Base-by-base conservation (phyloP, 371 early-diverging fungal species). In the Smittium mucronatum region DNA sequence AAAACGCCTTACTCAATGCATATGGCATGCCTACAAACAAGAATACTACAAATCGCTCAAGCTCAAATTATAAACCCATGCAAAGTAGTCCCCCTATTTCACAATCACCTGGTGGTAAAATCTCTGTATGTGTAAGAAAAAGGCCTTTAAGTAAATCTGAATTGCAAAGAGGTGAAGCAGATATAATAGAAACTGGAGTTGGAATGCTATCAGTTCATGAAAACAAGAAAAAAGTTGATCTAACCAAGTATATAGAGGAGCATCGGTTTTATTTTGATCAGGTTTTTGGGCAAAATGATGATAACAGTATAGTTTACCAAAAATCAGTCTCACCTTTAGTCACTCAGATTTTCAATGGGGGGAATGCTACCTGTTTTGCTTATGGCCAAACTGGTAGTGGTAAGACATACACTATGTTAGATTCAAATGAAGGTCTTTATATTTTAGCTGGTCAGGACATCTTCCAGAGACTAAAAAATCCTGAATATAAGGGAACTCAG, bases 311-410 rank as follows among this genome's bases (percentile, higher is more conserved):
- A 78, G 89, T 99, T 2, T 99, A 98, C 79, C 78, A 84, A 60
- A 82, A 91, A 57, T 94, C 95, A 25, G 98, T 98, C 2, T 82
- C 80, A 63, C 95, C 94, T 1, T 79, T 99, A 34, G 98, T 99
- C 0, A 88, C 95, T 58, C 93, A 95, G 80, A 85, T 95, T 2
- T 93, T 98, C 71, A 75, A 81, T 29, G 98, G 98, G 1, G 98
- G 98, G 59, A 96, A 96, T 76, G 97, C 97, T 0, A 97, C 99
- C 8, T 94, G 98, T 75, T 97, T 99, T 84, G 99, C 98, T 66
- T 98, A 97, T 81, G 98, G 99, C 0, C 99, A 98, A 80, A 98
- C 99, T 16, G 95, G 94, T 35, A 88, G 88, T 73, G 99, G 99
- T 34, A 99, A 99, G 78, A 99, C 99, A 0, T 91, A 89, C 78